Conservation (phyloP, 768 basidiomycete species). For the Boletus vinaceobasis region DNA sequence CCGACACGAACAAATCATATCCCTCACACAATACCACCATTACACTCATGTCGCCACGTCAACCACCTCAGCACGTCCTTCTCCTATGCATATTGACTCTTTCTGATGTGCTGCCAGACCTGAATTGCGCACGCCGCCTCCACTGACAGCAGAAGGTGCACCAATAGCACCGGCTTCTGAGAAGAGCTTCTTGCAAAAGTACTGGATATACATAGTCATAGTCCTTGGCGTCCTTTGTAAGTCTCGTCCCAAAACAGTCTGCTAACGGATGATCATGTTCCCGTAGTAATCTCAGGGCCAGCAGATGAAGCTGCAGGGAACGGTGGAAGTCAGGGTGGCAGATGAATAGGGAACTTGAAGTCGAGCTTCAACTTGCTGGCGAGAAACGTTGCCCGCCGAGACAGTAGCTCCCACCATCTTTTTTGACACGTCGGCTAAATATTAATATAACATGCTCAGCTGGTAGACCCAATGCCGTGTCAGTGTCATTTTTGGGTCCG, state of each 20-base stretch:
- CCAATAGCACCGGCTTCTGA: constrained; percentile 59
- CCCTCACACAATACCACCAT: constrained; percentile 50
- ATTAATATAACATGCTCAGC: constrained; percentile 13
- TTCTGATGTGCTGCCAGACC: constrained; percentile 44
- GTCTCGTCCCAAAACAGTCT: constrained; percentile 23
- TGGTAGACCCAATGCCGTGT: not conserved
- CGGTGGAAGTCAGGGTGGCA: constrained; percentile 22
- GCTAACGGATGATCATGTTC: not conserved
- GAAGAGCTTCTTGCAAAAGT: constrained; percentile 82
- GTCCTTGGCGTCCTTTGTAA: constrained; percentile 56
- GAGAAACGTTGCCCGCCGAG: not conserved
- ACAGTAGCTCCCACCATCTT: constrained; percentile 1
- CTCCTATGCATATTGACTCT: not conserved
- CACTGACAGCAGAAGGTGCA: constrained; percentile 62
- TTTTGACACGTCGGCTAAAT: constrained; percentile 16
- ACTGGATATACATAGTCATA: constrained; percentile 80
- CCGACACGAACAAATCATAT: constrained; percentile 22
- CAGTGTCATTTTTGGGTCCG: not conserved
- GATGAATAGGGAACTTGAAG: constrained; percentile 7
- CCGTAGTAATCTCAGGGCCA: constrained; percentile 30
- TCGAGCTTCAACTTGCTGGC: not conserved
- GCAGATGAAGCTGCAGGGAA: constrained; percentile 25
- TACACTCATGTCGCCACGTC: constrained; percentile 42
- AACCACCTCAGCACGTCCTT: constrained; percentile 55
- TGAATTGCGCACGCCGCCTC: constrained; percentile 63